Base-by-base conservation (phyloP, 495 filamentous ascomycete species). In the Xylaria cubensis region DNA sequence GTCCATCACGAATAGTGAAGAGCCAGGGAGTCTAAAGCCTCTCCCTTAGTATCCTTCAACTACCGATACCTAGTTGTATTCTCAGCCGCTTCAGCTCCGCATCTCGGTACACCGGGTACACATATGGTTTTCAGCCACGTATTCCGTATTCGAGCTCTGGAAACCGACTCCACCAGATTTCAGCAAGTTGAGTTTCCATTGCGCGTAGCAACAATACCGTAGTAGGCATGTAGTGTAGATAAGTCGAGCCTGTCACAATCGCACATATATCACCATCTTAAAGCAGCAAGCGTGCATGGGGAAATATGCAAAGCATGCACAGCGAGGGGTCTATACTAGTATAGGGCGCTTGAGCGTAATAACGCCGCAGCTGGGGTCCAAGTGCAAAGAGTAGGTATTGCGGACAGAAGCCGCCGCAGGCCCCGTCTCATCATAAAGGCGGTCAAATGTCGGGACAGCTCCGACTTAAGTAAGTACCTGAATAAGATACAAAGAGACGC, bases 51-150 rank as follows among this genome's bases (percentile, higher is more conserved):
- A 8, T 24, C 12, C 24, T 39, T 42, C 41, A 70, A 61, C 55
- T 62, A 63, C 41, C 55, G 42, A 8, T 63, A 62, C 32, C 32
- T 19, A 21, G 64, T 29, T 73, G 32, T 36, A 39, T 73, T 66
- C 64, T 73, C 71, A 73, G 71, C 71, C 56, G 64, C 71, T 69
- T 73, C 71, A 73, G 71, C 71, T 73, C 56, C 70, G 51, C 50
- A 66, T 36, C 62, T 66, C 26, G 59, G 36, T 55, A 55, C 21
- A 10, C 50, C 32, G 46, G 34, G 29, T n/a, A 61, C 32, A 55
- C 10, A 44, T 68, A 5, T 73, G 65, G 62, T 73, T 74, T 72
- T 70, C 62, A 75, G 70, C 77, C 70, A 71, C 67, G 46, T 71
- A 66, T 63, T 63, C 36, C 67, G 46, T 71, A 66, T 63, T 63